Evolutionary conservation across 2,329 filamentous ascomycete species (phyloP), one percentile per base, ranked within the genome.

Genomic region (Talaromyces sp.): DNA sequence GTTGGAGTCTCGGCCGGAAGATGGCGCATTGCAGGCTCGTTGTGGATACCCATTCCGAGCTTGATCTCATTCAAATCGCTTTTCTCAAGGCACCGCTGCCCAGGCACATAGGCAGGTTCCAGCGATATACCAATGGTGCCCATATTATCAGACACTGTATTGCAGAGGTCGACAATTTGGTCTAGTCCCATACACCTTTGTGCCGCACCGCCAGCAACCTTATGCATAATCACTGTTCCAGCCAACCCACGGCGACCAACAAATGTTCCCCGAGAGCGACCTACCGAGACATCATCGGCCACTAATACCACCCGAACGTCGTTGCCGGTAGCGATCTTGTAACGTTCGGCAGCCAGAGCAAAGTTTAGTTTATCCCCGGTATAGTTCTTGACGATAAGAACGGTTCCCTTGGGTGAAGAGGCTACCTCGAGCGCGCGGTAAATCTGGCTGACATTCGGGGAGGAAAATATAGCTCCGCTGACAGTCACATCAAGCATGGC

Each of bases 41-140:
- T 87, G 67, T 88, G 85, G 13, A 84, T 84, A 0, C 85, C 85
- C 21, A 84, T 86, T 2, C 85, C 85, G n/a, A 87, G 75, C 67
- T 86, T 84, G 36, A 86, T 69, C 58, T 83, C 82, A 57, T n/a
- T n/a, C n/a, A n/a, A n/a, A n/a, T n/a, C n/a, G n/a, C n/a, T n/a
- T n/a, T n/a, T n/a, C 83, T 70, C 1, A 72, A 67, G 9, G 70
- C 73, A 75, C 36, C 80, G n/a, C 70, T 57, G 82, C 78, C 35
- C 35, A 15, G 28, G 21, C 8, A 31, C 43, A 17, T 46, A 28
- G 21, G 8, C 11, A 46, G 25, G 22, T 5, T 25, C 43, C n/a
- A 46, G 21, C 9, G 43, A 22, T n/a, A 11, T 11, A n/a, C 43
- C 43, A 5, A 46, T 31, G 28, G 43, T 28, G 3, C 19, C 43